These are phyloP conservation scores for Conringia planisiliqua DNA, from an alignment of 345 rosid genomes.

Conservation along the genomic window DNA sequence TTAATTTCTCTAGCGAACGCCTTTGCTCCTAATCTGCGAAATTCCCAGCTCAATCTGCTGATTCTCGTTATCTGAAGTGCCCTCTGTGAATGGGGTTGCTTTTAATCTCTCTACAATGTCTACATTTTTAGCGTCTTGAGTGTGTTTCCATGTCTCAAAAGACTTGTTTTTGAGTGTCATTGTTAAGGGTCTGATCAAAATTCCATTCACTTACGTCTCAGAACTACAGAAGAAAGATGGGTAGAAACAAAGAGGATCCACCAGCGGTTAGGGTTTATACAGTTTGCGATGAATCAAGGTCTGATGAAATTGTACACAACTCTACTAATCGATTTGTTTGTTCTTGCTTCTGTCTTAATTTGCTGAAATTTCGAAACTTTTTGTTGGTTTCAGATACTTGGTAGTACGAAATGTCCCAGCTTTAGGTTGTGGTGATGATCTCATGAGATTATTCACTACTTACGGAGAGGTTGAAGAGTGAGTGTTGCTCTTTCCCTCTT, in stretches of 20 bases:
- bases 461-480: constrained; percentile 92
- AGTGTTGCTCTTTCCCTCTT: constrained; percentile 4
- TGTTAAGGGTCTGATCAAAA: not conserved
- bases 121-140: too few species aligned
- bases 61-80: too few species aligned
- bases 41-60: too few species aligned
- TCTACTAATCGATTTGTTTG: not conserved
- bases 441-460: constrained; percentile 60
- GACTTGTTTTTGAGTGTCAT: not conserved
- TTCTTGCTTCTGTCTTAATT: not conserved
- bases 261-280: constrained; percentile 82
- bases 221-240: constrained; percentile 38
- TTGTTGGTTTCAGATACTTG: constrained; percentile 48
- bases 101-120: too few species aligned
- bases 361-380: not conserved
- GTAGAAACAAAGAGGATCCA: constrained; percentile 55
- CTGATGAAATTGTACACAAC: not conserved
- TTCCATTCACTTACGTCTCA: not conserved
- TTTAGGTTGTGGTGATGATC: constrained; percentile 89
- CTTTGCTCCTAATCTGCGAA: not conserved
- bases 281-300: constrained; percentile 90
- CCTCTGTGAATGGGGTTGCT: too few species aligned
- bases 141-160: not conserved
- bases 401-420: constrained; percentile 86
- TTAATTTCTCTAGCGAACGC: too few species aligned